Evolutionary conservation across 495 filamentous ascomycete genomes (phyloP).

Genomic region (Terfezia claveryi): DNA sequence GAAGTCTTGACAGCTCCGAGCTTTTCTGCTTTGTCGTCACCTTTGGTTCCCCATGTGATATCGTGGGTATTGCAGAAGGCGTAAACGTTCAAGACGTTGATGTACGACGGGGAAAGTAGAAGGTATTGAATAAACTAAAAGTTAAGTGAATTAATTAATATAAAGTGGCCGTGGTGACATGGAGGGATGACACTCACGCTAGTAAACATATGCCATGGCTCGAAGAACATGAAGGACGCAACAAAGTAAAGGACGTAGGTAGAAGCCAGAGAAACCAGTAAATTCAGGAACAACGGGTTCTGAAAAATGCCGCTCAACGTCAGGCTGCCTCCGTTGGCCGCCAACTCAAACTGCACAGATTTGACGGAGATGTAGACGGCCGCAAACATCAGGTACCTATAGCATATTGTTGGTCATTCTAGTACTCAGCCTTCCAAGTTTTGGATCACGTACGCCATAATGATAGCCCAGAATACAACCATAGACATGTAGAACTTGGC

Average conservation of each 20-base stretch:
- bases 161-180: not conserved
- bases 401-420: slow-evolving; percentile 6
- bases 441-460: slow-evolving; percentile 49
- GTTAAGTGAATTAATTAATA: not conserved
- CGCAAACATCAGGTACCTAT: slow-evolving; percentile 75
- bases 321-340: slow-evolving; percentile 30
- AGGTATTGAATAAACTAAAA: slow-evolving; percentile 76
- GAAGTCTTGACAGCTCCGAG: slow-evolving; percentile 8
- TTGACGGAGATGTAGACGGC: slow-evolving; percentile 84
- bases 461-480: slow-evolving; percentile 88
- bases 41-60: slow-evolving; percentile 93
- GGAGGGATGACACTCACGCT: slow-evolving; percentile 22
- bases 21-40: slow-evolving; percentile 63
- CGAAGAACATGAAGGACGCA: slow-evolving; percentile 83
- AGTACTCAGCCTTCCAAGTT: not conserved
- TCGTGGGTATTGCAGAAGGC: slow-evolving; percentile 97
- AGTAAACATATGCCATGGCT: slow-evolving; percentile 91
- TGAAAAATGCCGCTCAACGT: slow-evolving; percentile 48
- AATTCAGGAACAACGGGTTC: slow-evolving; percentile 75
- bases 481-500: slow-evolving; percentile 88
- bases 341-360: slow-evolving; percentile 49
- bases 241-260: slow-evolving; percentile 91
- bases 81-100: slow-evolving; percentile 93
- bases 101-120: slow-evolving; percentile 80
- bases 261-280: slow-evolving; percentile 74